phyloP scores from a whole-genome alignment of 2,329 filamentous ascomycete species.

The Penicillium sp. region DNA sequence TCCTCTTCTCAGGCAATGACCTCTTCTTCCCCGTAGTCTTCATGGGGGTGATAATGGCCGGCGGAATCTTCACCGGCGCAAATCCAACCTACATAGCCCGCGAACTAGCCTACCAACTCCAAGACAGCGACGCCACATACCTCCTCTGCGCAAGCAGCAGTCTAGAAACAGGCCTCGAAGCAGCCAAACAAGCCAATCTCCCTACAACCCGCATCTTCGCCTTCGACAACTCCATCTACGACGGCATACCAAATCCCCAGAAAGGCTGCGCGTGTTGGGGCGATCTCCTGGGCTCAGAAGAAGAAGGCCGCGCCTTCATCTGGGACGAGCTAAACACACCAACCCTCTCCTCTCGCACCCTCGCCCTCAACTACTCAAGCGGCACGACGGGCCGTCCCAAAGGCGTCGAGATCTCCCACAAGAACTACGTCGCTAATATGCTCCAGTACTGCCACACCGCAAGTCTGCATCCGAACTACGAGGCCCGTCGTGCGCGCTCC shows the following conservation, averaged over 20 bases:
- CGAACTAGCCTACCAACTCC: slow-evolving; percentile 73
- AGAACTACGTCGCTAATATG: slow-evolving; percentile 71
- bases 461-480: slow-evolving; percentile 50
- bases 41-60: slow-evolving; percentile 72
- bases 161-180: slow-evolving; percentile 64
- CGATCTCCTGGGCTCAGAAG: slow-evolving; percentile 53
- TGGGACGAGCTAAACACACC: slow-evolving; percentile 56
- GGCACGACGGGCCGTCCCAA: slow-evolving; percentile 80
- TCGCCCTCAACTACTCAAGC: slow-evolving; percentile 72
- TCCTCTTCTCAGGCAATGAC: slow-evolving; percentile 72
- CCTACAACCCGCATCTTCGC: slow-evolving; percentile 58
- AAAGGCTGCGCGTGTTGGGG: slow-evolving; percentile 62
- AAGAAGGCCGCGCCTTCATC: slow-evolving; percentile 56
- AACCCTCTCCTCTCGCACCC: slow-evolving; percentile 33
- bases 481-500: slow-evolving; percentile 42
- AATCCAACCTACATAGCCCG: slow-evolving; percentile 68
- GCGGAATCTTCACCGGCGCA: slow-evolving; percentile 73
- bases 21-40: slow-evolving; percentile 70
- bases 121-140: slow-evolving; percentile 66
- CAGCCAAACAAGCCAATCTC: slow-evolving; percentile 60
- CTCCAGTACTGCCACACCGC: slow-evolving; percentile 55
- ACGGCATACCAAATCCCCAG: slow-evolving; percentile 38
- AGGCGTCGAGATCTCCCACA: slow-evolving; percentile 78
- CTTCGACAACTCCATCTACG: slow-evolving; percentile 59
- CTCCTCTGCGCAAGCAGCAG: slow-evolving; percentile 59